A percentile compares a stretch with the other conserved stretches of the same genome.
Conservation (phyloP, 176 grass and related monocot genomes). For the Puya raimondii region DNA sequence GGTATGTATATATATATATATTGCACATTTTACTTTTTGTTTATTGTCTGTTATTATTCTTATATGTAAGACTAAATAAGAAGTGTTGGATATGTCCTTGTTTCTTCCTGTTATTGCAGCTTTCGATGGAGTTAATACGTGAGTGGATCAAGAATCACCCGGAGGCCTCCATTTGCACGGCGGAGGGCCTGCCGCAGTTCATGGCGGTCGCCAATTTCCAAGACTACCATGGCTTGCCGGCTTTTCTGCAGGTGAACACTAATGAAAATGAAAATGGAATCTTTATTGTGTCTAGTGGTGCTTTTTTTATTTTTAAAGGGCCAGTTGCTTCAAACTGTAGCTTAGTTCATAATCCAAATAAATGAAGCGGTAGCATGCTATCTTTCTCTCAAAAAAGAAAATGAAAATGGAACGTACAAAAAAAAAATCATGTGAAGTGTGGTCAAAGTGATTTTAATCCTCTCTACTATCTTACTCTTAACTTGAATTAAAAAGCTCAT, state of each 20-base stretch:
- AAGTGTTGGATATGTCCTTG: background rate
- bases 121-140: conserved; percentile 59
- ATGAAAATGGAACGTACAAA: too few species aligned
- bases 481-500: too few species aligned
- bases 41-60: background rate
- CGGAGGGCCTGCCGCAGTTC: conserved; percentile 48
- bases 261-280: background rate
- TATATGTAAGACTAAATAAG: background rate
- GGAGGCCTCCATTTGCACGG: conserved; percentile 82
- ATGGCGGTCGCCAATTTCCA: conserved; percentile 70
- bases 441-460: too few species aligned
- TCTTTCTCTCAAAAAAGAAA: too few species aligned
- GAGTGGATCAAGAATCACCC: conserved; percentile 66
- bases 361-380: too few species aligned
- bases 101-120: conserved; percentile 30
- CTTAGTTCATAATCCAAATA: too few species aligned
- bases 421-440: too few species aligned
- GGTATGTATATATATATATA: conserved; percentile 11
- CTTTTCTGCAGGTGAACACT: conserved; percentile 51
- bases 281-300: too few species aligned
- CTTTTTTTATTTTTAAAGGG: too few species aligned
- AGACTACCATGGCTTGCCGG: conserved; percentile 76
- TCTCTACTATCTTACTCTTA: too few species aligned
- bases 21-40: too few species aligned
- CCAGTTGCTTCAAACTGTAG: too few species aligned